Evolutionary conservation across 257 asterid genomes (phyloP).

Genomic region (Lantana camara): DNA sequence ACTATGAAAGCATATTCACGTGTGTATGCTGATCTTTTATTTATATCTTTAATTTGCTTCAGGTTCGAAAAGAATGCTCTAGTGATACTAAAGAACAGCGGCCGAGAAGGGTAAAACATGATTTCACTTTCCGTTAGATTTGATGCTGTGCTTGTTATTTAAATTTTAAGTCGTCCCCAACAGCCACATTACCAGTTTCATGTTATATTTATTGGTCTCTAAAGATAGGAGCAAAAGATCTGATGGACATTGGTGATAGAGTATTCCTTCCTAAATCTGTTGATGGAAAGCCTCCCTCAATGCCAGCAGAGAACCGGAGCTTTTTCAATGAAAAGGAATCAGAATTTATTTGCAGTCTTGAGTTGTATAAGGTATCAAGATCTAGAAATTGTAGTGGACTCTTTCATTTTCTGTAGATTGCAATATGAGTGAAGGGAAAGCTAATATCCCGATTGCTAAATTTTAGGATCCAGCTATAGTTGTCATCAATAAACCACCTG

Average conservation of each 20-base stretch:
- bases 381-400: conserved; percentile 11
- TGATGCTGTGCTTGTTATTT: conserved; percentile 15
- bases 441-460: conserved; percentile 17
- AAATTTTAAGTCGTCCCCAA: conserved; percentile 1
- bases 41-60: conserved; percentile 26
- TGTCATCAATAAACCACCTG: conserved; percentile 87
- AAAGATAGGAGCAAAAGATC: conserved; percentile 82
- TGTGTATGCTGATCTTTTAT: conserved; percentile 3
- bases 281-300: conserved; percentile 46
- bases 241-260: conserved; percentile 65
- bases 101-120: conserved; percentile 57
- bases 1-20: conserved; percentile 4
- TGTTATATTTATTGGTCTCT: conserved; percentile 24
- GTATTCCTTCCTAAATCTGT: conserved; percentile 77
- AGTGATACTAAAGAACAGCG: conserved; percentile 40
- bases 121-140: neutral
- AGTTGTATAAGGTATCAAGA: conserved; percentile 62
- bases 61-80: conserved; percentile 67
- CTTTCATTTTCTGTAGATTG: conserved; percentile 12
- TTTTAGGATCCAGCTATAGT: conserved; percentile 74
- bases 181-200: neutral
- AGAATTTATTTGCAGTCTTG: conserved; percentile 62
- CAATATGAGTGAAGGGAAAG: conserved; percentile 9
- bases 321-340: conserved; percentile 49
- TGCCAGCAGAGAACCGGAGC: conserved; percentile 33